Base-by-base conservation (phyloP, 768 basidiomycete species). In the Lactifluus subvellereus region DNA sequence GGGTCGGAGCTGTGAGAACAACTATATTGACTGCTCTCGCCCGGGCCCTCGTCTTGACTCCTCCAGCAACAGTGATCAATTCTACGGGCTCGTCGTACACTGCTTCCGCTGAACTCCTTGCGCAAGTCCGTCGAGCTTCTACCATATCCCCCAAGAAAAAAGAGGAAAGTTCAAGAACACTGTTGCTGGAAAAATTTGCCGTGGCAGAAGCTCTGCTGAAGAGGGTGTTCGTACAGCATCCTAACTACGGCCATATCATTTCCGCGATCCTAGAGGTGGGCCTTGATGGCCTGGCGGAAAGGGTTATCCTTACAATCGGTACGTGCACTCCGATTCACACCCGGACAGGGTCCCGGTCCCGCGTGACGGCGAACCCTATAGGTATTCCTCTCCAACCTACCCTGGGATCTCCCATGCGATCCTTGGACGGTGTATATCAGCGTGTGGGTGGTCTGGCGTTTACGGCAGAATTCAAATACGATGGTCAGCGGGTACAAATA, bases 391-490 rank as follows among this genome's bases (percentile, higher is more conserved):
- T 97, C 33, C 87, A 86, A 68, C 92, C 92, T 6, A 89, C 92
- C 67, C 79, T 97, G 18, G 94, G 94, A 11, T 89, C 88, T 6
- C 94, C 94, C 42, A 87, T 84, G 49, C 85, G 92, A 32, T 94
- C 92, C 30, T 77, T 97, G 47, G 80, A 85, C 45, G 91, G 94
- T 67, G 84, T 95, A n/a, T 94, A 91, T 69, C 81, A 84, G 50
- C 80, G 86, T 7, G 75, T 93, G 20, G 81, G 80, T 22, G 77
- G 79, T 37, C 75, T 84, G 37, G 81, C 86, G 10, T 97, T 94
- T 74, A 80, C 83, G 16, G 89, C 91, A 37, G 94, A 97, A 75
- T 90, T 89, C 71, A 97, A 96, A 74, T 90, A 94, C 69, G 94
- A 97, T 68, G 94, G 88, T 20, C 89, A 91, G 69, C 81, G 88